These are phyloP conservation scores for Xanthoconium purpureum DNA, from an alignment of 768 basidiomycete species.

Conservation along the genomic window DNA sequence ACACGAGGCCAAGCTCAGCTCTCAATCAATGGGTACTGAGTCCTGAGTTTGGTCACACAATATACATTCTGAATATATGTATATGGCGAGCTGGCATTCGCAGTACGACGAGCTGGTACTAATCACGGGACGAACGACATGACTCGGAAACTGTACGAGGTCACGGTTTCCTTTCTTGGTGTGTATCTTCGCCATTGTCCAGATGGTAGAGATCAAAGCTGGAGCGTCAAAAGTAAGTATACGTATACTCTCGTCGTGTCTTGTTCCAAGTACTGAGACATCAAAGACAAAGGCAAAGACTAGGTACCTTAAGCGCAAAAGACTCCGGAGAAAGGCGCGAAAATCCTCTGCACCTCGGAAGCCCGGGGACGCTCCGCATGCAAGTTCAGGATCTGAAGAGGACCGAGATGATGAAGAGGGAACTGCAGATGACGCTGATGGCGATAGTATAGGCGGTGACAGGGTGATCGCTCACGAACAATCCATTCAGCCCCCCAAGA, in stretches of 20 bases:
- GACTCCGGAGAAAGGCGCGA: slow-evolving; percentile 55
- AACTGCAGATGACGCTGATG: slow-evolving; percentile 18
- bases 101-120: too few species aligned
- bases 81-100: background rate
- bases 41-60: too few species aligned
- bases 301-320: slow-evolving; percentile 72
- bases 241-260: background rate
- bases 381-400: slow-evolving; percentile 20
- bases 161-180: background rate
- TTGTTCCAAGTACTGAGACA: background rate
- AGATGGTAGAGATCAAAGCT: background rate
- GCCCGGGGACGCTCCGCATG: slow-evolving; percentile 18
- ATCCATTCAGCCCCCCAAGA: slow-evolving; percentile 36
- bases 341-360: slow-evolving; percentile 32
- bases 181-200: background rate
- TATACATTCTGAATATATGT: too few species aligned
- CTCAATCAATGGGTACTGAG: too few species aligned
- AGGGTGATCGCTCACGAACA: slow-evolving; percentile 5
- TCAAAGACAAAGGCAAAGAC: slow-evolving; percentile 64
- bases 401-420: slow-evolving; percentile 12
- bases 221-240: slow-evolving; percentile 22
- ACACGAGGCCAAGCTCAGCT: background rate
- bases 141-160: too few species aligned
- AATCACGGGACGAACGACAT: too few species aligned
- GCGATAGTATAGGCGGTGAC: slow-evolving; percentile 8